Base-by-base conservation (phyloP, 495 filamentous ascomycete species). In the Xylaria nigripes region DNA sequence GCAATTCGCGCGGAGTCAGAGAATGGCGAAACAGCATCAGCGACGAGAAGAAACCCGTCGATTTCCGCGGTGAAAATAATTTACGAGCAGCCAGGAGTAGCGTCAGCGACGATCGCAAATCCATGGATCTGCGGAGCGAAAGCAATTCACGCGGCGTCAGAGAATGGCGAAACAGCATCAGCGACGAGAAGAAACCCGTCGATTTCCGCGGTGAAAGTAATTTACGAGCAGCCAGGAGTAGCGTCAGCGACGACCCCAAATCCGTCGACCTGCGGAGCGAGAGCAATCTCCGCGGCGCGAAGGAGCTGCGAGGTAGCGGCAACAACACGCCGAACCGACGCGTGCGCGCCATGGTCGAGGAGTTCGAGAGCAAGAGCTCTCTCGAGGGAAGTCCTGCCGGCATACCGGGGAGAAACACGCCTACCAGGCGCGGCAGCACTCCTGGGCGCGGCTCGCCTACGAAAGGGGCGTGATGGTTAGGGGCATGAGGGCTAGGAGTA, bases 291-390 rank as follows among this genome's bases (percentile, higher is more conserved):
- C 52, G 52, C 45, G 52, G 21, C 45, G 16, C 15, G 6, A 40
- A 9, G 5, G 45, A 32, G 36, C 18, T 48, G 27, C 9, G 29
- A 2, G 62, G 54, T 68, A 72, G 56, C 50, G 72, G 55, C 1
- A 21, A 19, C 13, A 25, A n/a, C 18, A 12, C 16, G 30, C 63
- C 69, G 9, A 50, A 63, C 25, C 71, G 70, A 1, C 51, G 68
- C 22, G 74, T 76, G n/a, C 57, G 71, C n/a, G 68, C 68, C 25
- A 74, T 76, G 70, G 72, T 76, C 27, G 66, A 76, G 63, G 71
- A 62, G 48, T 60, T 76, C 36, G 74, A 76, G 63, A 66, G 56
- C 16, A 52, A 60, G 56, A 70, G 68, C 40, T 49, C 53, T 1
- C 61, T 63, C 42, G 70, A 70, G 15, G 52, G 32, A 18, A 74